phyloP scores from a whole-genome alignment of 148 eudicot genomes.

The Arctostaphylos glauca region DNA sequence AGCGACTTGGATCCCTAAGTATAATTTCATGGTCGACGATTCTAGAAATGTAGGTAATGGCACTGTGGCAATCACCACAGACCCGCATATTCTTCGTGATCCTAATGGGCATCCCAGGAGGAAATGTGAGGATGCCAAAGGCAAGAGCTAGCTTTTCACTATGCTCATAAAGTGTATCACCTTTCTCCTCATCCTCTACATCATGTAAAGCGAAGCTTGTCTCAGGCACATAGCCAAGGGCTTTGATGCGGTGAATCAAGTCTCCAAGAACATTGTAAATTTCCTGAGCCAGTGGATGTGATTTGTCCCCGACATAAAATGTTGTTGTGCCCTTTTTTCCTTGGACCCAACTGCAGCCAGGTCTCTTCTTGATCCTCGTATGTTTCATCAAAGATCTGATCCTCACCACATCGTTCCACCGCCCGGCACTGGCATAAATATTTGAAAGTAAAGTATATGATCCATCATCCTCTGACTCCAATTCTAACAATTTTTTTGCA shows the following conservation, averaged over 20 bases:
- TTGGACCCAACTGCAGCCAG: conserved; percentile 89
- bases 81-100: conserved; percentile 76
- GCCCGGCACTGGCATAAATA: conserved; percentile 60
- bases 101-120: conserved; percentile 60
- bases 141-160: conserved; percentile 87
- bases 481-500: conserved; percentile 40
- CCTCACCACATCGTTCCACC: conserved; percentile 76
- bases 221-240: conserved; percentile 70
- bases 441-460: conserved; percentile 73
- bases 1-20: conserved; percentile 78
- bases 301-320: conserved; percentile 70
- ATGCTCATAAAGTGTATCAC: conserved; percentile 62
- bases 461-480: conserved; percentile 63
- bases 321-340: conserved; percentile 56
- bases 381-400: conserved; percentile 59
- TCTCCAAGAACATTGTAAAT: conserved; percentile 57
- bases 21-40: conserved; percentile 63
- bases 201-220: conserved; percentile 76
- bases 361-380: conserved; percentile 64
- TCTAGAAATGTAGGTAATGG: conserved; percentile 55
- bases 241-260: conserved; percentile 52
- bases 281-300: conserved; percentile 54
- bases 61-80: conserved; percentile 80
- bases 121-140: conserved; percentile 59
- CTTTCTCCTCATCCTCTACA: conserved; percentile 87